A percentile compares a stretch with the other conserved stretches of the same genome.
Evolutionary conservation across 1,284 basidiomycete genomes (phyloP).

Genomic region (Rhodotorula sp.): DNA sequence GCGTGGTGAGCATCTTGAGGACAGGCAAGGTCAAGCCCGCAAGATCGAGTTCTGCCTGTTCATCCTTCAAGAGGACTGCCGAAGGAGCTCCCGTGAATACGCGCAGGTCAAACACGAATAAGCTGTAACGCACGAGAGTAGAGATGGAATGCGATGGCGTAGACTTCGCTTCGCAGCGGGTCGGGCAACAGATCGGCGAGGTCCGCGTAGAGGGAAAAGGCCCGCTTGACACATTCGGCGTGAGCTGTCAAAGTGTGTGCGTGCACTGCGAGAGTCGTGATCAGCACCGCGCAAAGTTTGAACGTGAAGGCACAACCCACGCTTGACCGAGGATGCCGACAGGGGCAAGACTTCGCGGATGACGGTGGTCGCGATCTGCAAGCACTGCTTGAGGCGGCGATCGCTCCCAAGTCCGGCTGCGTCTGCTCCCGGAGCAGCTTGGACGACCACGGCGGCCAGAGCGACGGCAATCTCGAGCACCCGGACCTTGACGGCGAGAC

Average conservation of each 20-base stretch:
- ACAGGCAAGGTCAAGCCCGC: constrained; percentile 73
- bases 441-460: constrained; percentile 6
- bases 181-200: constrained; percentile 64
- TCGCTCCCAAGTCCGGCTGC: constrained; percentile 7
- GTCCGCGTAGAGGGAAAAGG: constrained; percentile 65
- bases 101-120: not conserved
- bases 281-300: not conserved
- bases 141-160: constrained; percentile 73
- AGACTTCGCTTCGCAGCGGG: constrained; percentile 65
- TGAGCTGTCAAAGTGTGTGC: constrained; percentile 37
- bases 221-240: constrained; percentile 64
- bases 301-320: constrained; percentile 53
- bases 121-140: constrained; percentile 64
- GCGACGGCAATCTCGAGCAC: constrained; percentile 63
- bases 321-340: constrained; percentile 27
- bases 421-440: not conserved
- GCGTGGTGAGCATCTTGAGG: constrained; percentile 69
- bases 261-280: not conserved
- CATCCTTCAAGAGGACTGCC: constrained; percentile 76
- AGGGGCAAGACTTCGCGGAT: constrained; percentile 67
- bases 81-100: not conserved
- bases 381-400: constrained; percentile 64
- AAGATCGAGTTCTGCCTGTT: constrained; percentile 71
- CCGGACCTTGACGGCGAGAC: constrained; percentile 67
- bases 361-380: constrained; percentile 75